Evolutionary conservation across 352 stramenopile genomes (phyloP).

Genomic region (Thraustochytrium sp.): DNA sequence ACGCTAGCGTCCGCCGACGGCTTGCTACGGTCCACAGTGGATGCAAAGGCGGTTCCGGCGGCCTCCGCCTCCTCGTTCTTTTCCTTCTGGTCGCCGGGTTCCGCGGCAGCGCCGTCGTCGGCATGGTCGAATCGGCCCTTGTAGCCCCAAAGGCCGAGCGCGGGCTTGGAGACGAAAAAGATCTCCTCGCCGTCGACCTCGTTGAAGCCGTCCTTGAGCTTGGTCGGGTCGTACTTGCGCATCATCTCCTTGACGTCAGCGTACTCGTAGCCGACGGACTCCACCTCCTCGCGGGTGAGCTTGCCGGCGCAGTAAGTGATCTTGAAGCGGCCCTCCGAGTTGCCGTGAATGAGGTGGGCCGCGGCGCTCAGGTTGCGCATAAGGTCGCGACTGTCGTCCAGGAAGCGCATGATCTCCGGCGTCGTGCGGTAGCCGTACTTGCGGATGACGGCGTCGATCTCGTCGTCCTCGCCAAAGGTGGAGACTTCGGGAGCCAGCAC

Average conservation of each 20-base stretch:
- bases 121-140: slow-evolving; percentile 60
- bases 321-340: slow-evolving; percentile 90
- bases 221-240: slow-evolving; percentile 53
- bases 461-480: slow-evolving; percentile 86
- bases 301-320: slow-evolving; percentile 88
- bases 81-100: not conserved
- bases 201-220: slow-evolving; percentile 87
- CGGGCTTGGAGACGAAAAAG: slow-evolving; percentile 94
- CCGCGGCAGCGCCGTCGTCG: not conserved
- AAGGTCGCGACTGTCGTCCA: slow-evolving; percentile 83
- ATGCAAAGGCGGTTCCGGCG: not conserved
- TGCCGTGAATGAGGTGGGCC: slow-evolving; percentile 94
- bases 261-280: slow-evolving; percentile 85
- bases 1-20: not conserved
- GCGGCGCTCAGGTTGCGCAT: slow-evolving; percentile 88
- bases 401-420: slow-evolving; percentile 79
- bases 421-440: slow-evolving; percentile 93
- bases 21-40: not conserved
- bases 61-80: not conserved
- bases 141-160: slow-evolving; percentile 89
- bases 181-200: slow-evolving; percentile 72
- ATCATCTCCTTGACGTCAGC: slow-evolving; percentile 73
- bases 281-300: slow-evolving; percentile 82
- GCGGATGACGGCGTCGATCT: slow-evolving; percentile 89
- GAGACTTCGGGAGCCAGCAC: slow-evolving; percentile 86